Conservation (phyloP, 176 grass and related monocot genomes). For the Oryza brachyantha region DNA sequence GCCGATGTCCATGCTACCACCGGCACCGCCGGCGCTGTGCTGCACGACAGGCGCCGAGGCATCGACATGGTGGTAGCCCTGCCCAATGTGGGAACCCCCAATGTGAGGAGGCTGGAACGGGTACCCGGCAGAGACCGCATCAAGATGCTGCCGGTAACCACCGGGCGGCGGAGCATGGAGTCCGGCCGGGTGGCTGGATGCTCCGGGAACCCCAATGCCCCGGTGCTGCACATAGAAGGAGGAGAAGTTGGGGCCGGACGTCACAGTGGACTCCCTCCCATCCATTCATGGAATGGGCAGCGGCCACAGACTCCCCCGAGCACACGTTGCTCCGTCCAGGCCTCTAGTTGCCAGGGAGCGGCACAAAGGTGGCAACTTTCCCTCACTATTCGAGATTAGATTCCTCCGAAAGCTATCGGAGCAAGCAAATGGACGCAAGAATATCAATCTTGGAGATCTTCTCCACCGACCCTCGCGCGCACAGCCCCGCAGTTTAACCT, state of each 20-base stretch:
- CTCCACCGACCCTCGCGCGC: background rate
- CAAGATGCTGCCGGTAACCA: conserved; percentile 47
- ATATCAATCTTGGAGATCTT: conserved; percentile 34
- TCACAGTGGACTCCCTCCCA: conserved; percentile 56
- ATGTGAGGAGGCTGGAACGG: conserved; percentile 31
- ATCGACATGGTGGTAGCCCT: conserved; percentile 50
- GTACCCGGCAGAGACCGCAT: conserved; percentile 42
- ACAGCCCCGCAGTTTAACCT: background rate
- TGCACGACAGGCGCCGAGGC: conserved; percentile 24
- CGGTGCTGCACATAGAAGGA: conserved; percentile 54
- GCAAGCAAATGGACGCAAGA: conserved; percentile 31
- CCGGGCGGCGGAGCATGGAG: conserved; percentile 22
- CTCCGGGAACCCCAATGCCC: conserved; percentile 25
- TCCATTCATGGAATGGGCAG: conserved; percentile 66
- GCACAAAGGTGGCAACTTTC: conserved; percentile 28
- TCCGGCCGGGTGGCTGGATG: conserved; percentile 10
- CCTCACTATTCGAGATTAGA: conserved; percentile 27
- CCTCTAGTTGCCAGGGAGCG: conserved; percentile 17
- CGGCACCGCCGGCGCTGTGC: background rate
- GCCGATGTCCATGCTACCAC: conserved; percentile 26
- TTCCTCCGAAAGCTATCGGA: conserved; percentile 18
- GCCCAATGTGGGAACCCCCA: conserved; percentile 34
- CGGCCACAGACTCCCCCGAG: background rate
- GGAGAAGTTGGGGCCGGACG: conserved; percentile 50
- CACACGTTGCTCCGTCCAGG: background rate